These are phyloP conservation scores for Penicillium sp. DNA, from an alignment of 2,329 filamentous ascomycete species.

Conservation along the genomic window DNA sequence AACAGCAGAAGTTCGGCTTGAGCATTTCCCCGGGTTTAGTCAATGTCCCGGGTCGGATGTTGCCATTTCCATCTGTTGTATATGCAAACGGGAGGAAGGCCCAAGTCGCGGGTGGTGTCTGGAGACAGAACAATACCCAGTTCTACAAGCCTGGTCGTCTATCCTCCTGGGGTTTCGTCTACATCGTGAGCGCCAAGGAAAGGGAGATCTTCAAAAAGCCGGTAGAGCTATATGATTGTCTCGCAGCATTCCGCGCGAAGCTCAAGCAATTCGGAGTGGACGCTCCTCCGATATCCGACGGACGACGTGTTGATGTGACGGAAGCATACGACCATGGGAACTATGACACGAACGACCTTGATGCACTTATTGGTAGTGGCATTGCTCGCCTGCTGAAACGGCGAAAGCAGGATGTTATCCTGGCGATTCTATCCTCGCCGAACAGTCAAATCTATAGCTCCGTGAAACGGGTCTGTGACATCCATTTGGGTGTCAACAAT, in stretches of 20 bases:
- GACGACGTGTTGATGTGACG: conserved; percentile 20
- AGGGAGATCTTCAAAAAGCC: conserved; percentile 12
- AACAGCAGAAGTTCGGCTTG: conserved; percentile 64
- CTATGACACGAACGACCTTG: conserved; percentile 17
- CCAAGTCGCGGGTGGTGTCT: conserved; percentile 53
- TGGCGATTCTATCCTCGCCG: conserved; percentile 63
- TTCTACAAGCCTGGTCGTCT: conserved; percentile 58
- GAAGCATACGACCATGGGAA: conserved; percentile 18
- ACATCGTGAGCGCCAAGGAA: conserved; percentile 21
- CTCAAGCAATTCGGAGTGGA: conserved; percentile 36
- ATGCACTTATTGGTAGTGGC: conserved; percentile 23
- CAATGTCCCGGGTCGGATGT: conserved; percentile 72
- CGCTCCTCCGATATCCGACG: conserved; percentile 17
- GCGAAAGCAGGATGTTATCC: conserved; percentile 50
- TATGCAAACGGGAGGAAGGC: conserved; percentile 54
- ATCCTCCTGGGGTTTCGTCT: conserved; percentile 35
- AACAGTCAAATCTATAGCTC: conserved; percentile 63
- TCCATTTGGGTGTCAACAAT: conserved; percentile 69
- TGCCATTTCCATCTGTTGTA: conserved; percentile 63
- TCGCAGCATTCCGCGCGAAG: conserved; percentile 26
- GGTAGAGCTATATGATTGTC: conserved; percentile 12
- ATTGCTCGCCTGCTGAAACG: conserved; percentile 27
- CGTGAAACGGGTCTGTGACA: conserved; percentile 72
- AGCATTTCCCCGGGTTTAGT: conserved; percentile 56
- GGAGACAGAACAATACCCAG: conserved; percentile 68